Evolutionary conservation across 2,329 filamentous ascomycete species (phyloP).

Genomic region (Rhytidhysteron rufulum): DNA sequence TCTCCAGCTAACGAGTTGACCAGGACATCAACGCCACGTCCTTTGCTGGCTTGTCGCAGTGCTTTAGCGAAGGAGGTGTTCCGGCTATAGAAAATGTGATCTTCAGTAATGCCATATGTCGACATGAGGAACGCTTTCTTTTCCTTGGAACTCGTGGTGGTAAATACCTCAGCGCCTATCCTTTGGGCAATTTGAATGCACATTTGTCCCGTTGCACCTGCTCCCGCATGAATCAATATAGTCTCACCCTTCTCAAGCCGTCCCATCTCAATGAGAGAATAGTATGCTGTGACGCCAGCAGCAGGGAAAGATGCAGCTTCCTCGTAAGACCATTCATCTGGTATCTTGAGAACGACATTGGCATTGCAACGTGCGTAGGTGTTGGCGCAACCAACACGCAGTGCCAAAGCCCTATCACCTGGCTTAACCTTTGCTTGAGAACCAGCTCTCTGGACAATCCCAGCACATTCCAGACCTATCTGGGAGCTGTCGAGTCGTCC

Average conservation of each 20-base stretch:
- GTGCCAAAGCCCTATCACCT: background rate
- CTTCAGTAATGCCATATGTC: constrained; percentile 8
- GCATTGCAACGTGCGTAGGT: background rate
- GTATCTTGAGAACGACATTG: background rate
- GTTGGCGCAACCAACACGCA: background rate
- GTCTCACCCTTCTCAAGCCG: background rate
- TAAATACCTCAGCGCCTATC: constrained; percentile 19
- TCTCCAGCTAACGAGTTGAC: constrained; percentile 18
- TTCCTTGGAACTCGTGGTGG: constrained; percentile 15
- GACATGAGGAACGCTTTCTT: constrained; percentile 16
- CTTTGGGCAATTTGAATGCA: constrained; percentile 16
- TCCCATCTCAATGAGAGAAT: background rate
- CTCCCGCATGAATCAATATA: constrained; percentile 22
- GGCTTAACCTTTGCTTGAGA: background rate
- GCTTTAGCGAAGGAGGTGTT: background rate
- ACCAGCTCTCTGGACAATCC: background rate
- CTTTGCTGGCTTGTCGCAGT: constrained; percentile 9
- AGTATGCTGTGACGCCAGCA: background rate
- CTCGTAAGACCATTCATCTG: background rate
- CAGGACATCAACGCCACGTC: constrained; percentile 20
- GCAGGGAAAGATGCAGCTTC: background rate
- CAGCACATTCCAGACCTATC: background rate
- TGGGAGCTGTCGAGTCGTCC: constrained; percentile 18
- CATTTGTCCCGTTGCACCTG: constrained; percentile 23
- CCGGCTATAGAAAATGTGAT: constrained; percentile 20